Evolutionary conservation across 1,284 basidiomycete species (phyloP).

Genomic region (Moesziomyces parantarcticus): DNA sequence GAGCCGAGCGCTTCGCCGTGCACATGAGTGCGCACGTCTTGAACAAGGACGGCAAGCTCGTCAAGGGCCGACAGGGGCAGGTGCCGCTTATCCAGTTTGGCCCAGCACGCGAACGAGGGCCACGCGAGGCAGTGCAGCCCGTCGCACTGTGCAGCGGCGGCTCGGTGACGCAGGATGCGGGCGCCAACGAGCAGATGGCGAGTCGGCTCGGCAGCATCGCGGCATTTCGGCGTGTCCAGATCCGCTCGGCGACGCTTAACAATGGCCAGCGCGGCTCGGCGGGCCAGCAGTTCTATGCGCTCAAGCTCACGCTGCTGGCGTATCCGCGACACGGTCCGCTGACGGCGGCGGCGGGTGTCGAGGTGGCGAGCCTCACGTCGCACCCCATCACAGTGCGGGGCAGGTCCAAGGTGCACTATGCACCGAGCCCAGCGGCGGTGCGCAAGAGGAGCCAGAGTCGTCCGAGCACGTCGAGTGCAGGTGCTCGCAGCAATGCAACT

Average conservation of each 20-base stretch:
- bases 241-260: conserved; percentile 50
- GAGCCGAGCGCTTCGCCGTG: conserved; percentile 25
- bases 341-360: conserved; percentile 8
- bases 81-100: conserved; percentile 50
- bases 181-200: conserved; percentile 27
- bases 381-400: conserved; percentile 48
- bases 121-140: conserved; percentile 30
- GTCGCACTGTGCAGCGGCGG: conserved; percentile 25
- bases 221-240: conserved; percentile 42
- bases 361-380: conserved; percentile 25
- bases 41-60: conserved; percentile 17
- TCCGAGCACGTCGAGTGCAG: too few species aligned
- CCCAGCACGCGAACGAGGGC: conserved; percentile 41
- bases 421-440: background rate
- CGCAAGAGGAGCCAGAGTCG: background rate
- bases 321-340: conserved; percentile 5
- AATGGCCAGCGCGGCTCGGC: conserved; percentile 40
- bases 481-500: too few species aligned
- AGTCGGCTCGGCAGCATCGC: conserved; percentile 21
- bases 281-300: conserved; percentile 47
- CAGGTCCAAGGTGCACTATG: conserved; percentile 46
- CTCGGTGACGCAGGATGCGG: conserved; percentile 13
- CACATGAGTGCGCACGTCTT: conserved; percentile 36
- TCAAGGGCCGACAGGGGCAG: conserved; percentile 19
- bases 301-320: conserved; percentile 44